A percentile compares a stretch with the other conserved stretches of the same genome.
Evolutionary conservation across 768 basidiomycete genomes (phyloP).

Genomic region (Russula foetens): DNA sequence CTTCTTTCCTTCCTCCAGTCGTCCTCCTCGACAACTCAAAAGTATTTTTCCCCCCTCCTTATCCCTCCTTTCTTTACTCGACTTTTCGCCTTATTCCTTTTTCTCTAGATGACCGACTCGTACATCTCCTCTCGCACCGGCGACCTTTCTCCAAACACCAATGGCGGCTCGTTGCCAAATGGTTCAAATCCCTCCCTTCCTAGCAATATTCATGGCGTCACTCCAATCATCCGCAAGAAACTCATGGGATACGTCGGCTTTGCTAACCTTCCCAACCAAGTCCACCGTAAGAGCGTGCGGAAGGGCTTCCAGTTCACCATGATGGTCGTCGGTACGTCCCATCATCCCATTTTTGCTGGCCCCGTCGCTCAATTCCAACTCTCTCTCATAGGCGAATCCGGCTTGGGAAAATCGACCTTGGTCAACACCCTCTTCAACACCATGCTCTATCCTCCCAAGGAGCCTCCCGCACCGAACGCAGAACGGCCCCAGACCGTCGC

Average conservation of each 20-base stretch:
- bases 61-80: constrained; percentile 18
- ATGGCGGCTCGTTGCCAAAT: constrained; percentile 54
- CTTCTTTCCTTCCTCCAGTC: constrained; percentile 42
- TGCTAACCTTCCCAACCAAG: constrained; percentile 98
- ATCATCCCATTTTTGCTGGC: constrained; percentile 19
- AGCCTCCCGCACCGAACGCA: constrained; percentile 72
- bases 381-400: constrained; percentile 76
- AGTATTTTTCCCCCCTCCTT: constrained; percentile 17
- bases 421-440: constrained; percentile 99
- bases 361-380: not conserved
- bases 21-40: constrained; percentile 40
- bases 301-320: constrained; percentile 98
- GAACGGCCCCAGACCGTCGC: constrained; percentile 91
- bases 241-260: constrained; percentile 94
- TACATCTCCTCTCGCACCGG: constrained; percentile 62
- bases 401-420: constrained; percentile 96
- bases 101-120: constrained; percentile 61
- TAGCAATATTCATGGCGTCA: constrained; percentile 23
- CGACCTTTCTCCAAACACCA: constrained; percentile 45
- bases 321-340: constrained; percentile 93
- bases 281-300: constrained; percentile 95
- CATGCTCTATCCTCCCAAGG: constrained; percentile 84
- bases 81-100: constrained; percentile 19
- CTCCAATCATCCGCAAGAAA: constrained; percentile 70
- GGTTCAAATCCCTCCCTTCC: constrained; percentile 55